Base-by-base conservation (phyloP, 345 rosid genomes). In the Leavenworthia alabamica region DNA sequence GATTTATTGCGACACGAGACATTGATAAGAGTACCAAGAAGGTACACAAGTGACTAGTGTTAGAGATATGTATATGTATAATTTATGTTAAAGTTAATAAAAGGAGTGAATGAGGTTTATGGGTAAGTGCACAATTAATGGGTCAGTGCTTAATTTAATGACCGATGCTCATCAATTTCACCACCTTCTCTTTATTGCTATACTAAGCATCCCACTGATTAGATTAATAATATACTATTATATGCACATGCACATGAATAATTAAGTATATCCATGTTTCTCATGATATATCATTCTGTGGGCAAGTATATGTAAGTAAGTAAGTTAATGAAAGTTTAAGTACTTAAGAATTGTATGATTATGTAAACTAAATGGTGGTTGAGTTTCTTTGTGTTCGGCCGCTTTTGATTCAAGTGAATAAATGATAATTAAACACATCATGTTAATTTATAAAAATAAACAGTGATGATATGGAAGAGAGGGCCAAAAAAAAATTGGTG, bases 91-190 rank as follows among this genome's bases (percentile, higher is more conserved):
- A 50, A 19, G 28, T 67, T 31, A 40, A 42, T 23, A 41, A 50
- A 58, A 51, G 31, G 32, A 26, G 47, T 42, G 67, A 23, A 54
- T 53, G 35, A 42, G 31, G 68, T 62, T 70, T 70, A 70, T 70
- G 64, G 74, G 69, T 62, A 70, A 70, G 68, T 29, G 68, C 52
- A 44, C 64, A 70, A 55, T 62, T 70, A 70, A 62, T 70, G 69
- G 68, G 57, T 55, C 74, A 70, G 51, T 62, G 74, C 68, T 70
- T 70, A 47, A 39, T 70, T 70, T 70, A 62, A 62, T 55, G 74
- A 62, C 39, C 68, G 51, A 70, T 62, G 58, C 64, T 62, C 74
- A 70, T 70, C 57, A 62, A 70, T 70, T 70, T 70, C 63, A 70
- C 11, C 74, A 70, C 57, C 55, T 62, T 70, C 50, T 62, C 68